Base-by-base conservation (phyloP, 495 filamentous ascomycete genomes). In the Cladorrhinum samala region DNA sequence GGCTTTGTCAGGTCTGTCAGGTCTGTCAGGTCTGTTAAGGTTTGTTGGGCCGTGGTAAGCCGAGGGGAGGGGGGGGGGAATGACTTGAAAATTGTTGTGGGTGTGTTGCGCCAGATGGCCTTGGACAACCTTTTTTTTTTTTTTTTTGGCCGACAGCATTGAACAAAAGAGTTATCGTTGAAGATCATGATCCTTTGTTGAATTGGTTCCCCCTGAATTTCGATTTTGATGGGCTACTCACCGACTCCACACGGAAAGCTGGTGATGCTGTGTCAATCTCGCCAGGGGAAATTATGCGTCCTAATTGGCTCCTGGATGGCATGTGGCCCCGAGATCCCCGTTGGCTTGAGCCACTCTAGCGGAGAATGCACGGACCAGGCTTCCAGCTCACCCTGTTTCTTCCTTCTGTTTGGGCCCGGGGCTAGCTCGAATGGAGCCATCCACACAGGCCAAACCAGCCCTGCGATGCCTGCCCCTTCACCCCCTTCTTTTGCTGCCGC, bases 221-320 rank as follows among this genome's bases (percentile, higher is more conserved):
- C 8, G 40, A 43, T n/a, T 47, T 36, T 19, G 39, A 46, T 47
- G 30, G 30, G 16, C 21, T 23, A 20, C 19, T n/a, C 50, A 14
- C 24, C 33, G 23, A 42, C 23, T 50, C 36, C 37, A 47, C 45
- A 47, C 13, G 11, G 21, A 17, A 23, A 47, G 45, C 45, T 47
- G 45, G 16, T 50, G 24, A 16, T 43, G 57, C 43, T 5, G 33
- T 55, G 43, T 52, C 61, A 67, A 67, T 67, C 48, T 67, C 64
- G 62, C 60, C 45, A 66, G 56, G 46, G 57, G 58, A 59, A 57
- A 60, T 60, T 44, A 37, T 44, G 45, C 21, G 3, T 25, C 21
- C 44, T 58, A 50, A 61, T 64, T 61, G 55, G 55, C 21, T 33
- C 38, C 8, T 41, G n/a, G 8, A 27, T 48, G 54, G 50, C 54